These are phyloP conservation scores for Auricularia cornea DNA, from an alignment of 768 basidiomycete genomes.

Conservation along the genomic window DNA sequence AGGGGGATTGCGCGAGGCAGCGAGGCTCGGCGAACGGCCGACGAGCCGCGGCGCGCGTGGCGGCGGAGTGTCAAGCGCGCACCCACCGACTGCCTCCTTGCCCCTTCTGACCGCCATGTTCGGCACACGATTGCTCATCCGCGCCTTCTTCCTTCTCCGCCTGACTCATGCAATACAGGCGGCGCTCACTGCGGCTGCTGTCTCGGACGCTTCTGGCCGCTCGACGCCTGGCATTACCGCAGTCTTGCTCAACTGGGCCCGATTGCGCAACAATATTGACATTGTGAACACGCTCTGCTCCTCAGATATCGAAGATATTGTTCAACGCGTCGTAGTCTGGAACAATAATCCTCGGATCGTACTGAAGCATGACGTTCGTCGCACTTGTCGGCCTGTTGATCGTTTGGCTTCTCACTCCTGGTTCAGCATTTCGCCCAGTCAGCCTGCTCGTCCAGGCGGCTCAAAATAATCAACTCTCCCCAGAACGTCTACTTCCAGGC, in stretches of 20 bases:
- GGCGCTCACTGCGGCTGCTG: not conserved
- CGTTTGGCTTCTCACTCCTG: constrained; percentile 4
- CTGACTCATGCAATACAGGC: not conserved
- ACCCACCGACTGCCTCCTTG: no score
- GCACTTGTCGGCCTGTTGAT: not conserved
- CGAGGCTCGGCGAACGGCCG: no score
- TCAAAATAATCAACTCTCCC: constrained; percentile 49
- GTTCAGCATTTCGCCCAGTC: constrained; percentile 22
- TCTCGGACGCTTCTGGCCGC: not conserved
- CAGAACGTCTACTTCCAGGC: constrained; percentile 54
- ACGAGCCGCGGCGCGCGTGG: no score
- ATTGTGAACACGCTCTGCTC: constrained; percentile 47
- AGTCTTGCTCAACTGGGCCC: constrained; percentile 60
- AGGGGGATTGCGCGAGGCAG: no score
- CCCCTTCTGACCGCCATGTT: no score
- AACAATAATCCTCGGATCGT: constrained; percentile 44
- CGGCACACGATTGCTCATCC: not conserved
- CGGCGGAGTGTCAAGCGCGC: no score
- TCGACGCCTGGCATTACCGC: constrained; percentile 39
- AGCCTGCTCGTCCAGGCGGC: constrained; percentile 32
- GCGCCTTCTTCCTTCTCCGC: not conserved
- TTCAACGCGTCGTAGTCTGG: constrained; percentile 49
- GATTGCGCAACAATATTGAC: constrained; percentile 49
- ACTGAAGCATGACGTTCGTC: constrained; percentile 36
- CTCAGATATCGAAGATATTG: constrained; percentile 34